These are phyloP conservation scores for Obelidium mucronatum DNA, from an alignment of 192 early-diverging fungal species.

Conservation along the genomic window DNA sequence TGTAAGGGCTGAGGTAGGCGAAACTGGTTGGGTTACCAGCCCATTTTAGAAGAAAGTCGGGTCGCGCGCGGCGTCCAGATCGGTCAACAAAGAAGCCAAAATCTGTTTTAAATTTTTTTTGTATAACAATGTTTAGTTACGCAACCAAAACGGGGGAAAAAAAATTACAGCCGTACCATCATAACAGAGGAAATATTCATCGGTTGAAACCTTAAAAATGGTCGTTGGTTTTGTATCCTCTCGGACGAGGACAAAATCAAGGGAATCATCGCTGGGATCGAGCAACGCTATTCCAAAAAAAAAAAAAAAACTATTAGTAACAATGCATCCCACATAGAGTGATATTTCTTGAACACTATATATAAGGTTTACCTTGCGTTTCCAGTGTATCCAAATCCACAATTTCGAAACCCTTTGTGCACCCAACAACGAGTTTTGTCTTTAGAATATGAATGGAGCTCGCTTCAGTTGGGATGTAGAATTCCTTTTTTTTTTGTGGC, in stretches of 20 bases:
- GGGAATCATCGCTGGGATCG: slow-evolving; percentile 80
- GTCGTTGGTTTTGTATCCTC: slow-evolving; percentile 82
- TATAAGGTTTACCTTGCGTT: slow-evolving; percentile 66
- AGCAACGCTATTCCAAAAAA: no score
- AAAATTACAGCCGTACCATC: no score
- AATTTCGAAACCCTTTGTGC: slow-evolving; percentile 92
- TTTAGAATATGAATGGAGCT: slow-evolving; percentile 85
- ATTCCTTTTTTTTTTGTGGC: no score
- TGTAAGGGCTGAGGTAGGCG: slow-evolving; percentile 81
- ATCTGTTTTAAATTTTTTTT: slow-evolving; percentile 69
- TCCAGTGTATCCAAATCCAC: slow-evolving; percentile 85
- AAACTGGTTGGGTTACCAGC: slow-evolving; percentile 86
- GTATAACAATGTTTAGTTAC: no score
- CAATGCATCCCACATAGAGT: neutral
- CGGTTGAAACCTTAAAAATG: slow-evolving; percentile 79
- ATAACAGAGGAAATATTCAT: slow-evolving; percentile 90
- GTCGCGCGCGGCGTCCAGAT: slow-evolving; percentile 75
- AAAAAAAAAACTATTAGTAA: no score
- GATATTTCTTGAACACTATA: neutral
- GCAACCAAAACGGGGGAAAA: no score
- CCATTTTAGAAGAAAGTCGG: slow-evolving; percentile 88
- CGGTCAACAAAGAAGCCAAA: slow-evolving; percentile 93
- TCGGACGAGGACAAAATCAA: slow-evolving; percentile 81
- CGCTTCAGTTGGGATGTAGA: slow-evolving; percentile 92
- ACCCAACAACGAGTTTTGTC: slow-evolving; percentile 88